Conservation (phyloP, 208 protist genomes). For the Vickermania spadyakhi region DNA sequence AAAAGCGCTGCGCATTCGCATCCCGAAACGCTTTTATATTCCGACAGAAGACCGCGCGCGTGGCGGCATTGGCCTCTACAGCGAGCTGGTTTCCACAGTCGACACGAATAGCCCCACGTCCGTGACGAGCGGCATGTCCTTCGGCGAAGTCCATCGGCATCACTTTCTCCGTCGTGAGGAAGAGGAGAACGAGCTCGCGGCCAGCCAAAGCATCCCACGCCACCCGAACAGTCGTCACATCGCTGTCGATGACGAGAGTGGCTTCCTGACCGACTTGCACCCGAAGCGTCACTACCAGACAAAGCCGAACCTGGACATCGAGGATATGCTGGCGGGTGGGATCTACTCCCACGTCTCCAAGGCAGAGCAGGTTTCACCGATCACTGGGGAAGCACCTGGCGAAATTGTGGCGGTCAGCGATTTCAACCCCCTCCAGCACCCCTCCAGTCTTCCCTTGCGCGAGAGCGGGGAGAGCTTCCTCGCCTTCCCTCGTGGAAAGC, state of each 20-base stretch:
- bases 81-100: too few species aligned
- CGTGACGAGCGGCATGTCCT: neutral
- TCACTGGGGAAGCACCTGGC: neutral
- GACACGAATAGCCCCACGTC: neutral
- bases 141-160: neutral
- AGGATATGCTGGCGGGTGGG: neutral
- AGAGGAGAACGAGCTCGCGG: neutral
- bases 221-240: neutral
- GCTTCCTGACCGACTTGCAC: neutral
- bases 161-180: neutral
- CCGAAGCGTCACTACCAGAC: neutral
- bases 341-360: neutral
- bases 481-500: too few species aligned
- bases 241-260: neutral
- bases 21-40: neutral
- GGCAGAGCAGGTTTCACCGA: neutral
- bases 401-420: too few species aligned
- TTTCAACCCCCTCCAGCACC: too few species aligned
- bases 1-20: conserved; percentile 14
- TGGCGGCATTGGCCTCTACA: neutral
- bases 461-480: too few species aligned
- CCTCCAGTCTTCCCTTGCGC: too few species aligned
- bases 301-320: neutral
- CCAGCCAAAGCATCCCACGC: neutral
- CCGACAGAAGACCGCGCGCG: neutral